phyloP scores from a whole-genome alignment of 2,329 filamentous ascomycete genomes.

The Sporothrix brunneoviolacea region DNA sequence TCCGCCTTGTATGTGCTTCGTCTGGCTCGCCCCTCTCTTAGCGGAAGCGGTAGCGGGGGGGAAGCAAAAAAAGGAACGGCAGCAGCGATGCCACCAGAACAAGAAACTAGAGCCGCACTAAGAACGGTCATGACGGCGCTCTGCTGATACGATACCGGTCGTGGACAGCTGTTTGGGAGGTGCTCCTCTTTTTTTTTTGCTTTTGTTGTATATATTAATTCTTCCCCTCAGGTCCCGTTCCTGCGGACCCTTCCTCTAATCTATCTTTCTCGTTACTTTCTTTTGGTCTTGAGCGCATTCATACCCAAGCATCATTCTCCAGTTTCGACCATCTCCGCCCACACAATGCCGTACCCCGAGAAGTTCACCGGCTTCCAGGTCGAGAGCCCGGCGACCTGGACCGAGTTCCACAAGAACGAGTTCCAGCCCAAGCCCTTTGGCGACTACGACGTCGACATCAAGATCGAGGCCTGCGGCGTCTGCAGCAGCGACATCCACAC shows the following conservation, averaged over 20 bases:
- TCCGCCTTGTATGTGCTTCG: no score
- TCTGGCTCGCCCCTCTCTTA: background rate
- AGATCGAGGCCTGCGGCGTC: slow-evolving; percentile 74
- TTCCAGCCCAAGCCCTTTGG: slow-evolving; percentile 81
- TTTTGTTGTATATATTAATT: no score
- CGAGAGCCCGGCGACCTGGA: slow-evolving; percentile 45
- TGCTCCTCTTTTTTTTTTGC: background rate
- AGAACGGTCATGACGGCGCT: no score
- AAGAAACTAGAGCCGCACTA: background rate
- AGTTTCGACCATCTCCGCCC: background rate
- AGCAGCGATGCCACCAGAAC: background rate
- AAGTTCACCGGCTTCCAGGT: slow-evolving; percentile 58
- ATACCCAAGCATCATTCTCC: background rate
- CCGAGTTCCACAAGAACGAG: slow-evolving; percentile 62
- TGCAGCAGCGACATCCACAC: slow-evolving; percentile 69
- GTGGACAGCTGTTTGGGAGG: background rate
- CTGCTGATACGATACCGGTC: no score
- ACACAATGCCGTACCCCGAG: slow-evolving; percentile 48
- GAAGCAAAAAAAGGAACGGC: background rate
- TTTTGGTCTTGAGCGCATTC: no score
- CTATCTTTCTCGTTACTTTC: background rate
- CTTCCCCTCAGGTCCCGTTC: no score
- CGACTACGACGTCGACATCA: slow-evolving; percentile 80
- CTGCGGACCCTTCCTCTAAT: no score
- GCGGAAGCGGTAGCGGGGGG: slow-evolving; percentile 3